phyloP scores from a whole-genome alignment of 805 yeast species.

The Spathaspora hagerdaliae region DNA sequence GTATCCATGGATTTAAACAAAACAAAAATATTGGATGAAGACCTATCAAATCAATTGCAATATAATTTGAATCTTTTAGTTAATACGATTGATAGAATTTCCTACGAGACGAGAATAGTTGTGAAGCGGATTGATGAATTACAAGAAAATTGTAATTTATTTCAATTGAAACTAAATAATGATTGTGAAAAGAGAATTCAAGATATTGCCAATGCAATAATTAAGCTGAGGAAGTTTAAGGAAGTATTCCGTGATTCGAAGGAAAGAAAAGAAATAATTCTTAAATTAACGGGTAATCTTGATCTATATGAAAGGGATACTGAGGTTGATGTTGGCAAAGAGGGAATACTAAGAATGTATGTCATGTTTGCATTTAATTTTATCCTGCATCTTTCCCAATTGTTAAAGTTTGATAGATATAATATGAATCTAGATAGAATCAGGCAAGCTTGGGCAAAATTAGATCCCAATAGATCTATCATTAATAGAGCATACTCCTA shows the following conservation, averaged over 20 bases:
- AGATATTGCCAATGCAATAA: slow-evolving; percentile 20
- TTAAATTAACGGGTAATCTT: slow-evolving; percentile 23
- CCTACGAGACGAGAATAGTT: slow-evolving; percentile 39
- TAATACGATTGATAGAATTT: slow-evolving; percentile 33
- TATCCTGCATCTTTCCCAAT: slow-evolving; percentile 25
- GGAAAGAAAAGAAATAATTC: slow-evolving; percentile 24
- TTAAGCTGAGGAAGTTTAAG: slow-evolving; percentile 28
- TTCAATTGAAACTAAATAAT: slow-evolving; percentile 24
- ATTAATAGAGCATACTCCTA: slow-evolving; percentile 34
- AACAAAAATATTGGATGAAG: slow-evolving; percentile 23
- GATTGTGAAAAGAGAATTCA: slow-evolving; percentile 24
- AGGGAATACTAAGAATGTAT: slow-evolving; percentile 16
- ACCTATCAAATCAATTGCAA: slow-evolving; percentile 23
- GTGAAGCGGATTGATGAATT: slow-evolving; percentile 37
- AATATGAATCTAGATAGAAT: slow-evolving; percentile 42
- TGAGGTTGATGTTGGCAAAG: not conserved
- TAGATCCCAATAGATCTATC: slow-evolving; percentile 38
- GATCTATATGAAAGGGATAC: not conserved
- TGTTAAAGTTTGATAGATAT: slow-evolving; percentile 36
- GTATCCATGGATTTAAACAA: slow-evolving; percentile 22
- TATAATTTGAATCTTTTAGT: slow-evolving; percentile 26
- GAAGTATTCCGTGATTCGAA: slow-evolving; percentile 24
- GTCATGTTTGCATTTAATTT: slow-evolving; percentile 32
- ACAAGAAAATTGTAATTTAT: slow-evolving; percentile 27
- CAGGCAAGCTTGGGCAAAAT: slow-evolving; percentile 31